phyloP scores from a whole-genome alignment of 805 yeast species.

The Kazachstania bromeliacearum region DNA sequence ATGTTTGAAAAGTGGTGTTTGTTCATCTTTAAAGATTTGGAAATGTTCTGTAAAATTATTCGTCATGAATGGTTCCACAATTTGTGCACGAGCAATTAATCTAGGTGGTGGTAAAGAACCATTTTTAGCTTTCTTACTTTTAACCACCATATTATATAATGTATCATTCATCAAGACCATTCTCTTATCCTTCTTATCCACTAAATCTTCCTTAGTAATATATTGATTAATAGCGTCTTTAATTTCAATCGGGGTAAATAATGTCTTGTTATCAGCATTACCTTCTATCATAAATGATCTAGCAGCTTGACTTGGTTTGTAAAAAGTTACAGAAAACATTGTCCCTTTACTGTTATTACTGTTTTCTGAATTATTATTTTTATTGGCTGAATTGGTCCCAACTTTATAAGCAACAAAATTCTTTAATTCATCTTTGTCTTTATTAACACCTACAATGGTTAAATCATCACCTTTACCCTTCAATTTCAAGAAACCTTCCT shows the following conservation, averaged over 20 bases:
- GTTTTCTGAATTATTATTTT: constrained; percentile 13
- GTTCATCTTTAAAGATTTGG: constrained; percentile 33
- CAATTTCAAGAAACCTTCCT: constrained; percentile 51
- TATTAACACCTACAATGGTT: constrained; percentile 43
- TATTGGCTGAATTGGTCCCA: constrained; percentile 2
- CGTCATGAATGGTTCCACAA: constrained; percentile 35
- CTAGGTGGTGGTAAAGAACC: constrained; percentile 28
- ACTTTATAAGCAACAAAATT: constrained; percentile 58
- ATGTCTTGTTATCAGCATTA: constrained; percentile 28
- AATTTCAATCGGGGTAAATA: constrained; percentile 48
- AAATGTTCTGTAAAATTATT: constrained; percentile 42
- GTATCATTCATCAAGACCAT: constrained; percentile 46
- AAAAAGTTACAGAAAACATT: constrained; percentile 33
- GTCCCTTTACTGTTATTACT: constrained; percentile 19
- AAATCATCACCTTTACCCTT: constrained; percentile 85
- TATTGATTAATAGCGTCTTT: constrained; percentile 46
- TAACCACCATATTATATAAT: constrained; percentile 33
- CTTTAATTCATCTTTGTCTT: constrained; percentile 40
- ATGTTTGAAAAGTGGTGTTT: constrained; percentile 35
- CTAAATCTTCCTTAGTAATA: constrained; percentile 43
- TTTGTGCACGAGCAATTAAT: constrained; percentile 35
- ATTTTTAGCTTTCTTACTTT: constrained; percentile 13
- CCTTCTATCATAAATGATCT: constrained; percentile 39
- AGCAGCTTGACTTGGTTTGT: constrained; percentile 47
- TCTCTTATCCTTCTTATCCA: constrained; percentile 43